Evolutionary conservation across 208 protist species (phyloP), one percentile per base, ranked within the genome.

Genomic region (Acanthamoeba triangularis): DNA sequence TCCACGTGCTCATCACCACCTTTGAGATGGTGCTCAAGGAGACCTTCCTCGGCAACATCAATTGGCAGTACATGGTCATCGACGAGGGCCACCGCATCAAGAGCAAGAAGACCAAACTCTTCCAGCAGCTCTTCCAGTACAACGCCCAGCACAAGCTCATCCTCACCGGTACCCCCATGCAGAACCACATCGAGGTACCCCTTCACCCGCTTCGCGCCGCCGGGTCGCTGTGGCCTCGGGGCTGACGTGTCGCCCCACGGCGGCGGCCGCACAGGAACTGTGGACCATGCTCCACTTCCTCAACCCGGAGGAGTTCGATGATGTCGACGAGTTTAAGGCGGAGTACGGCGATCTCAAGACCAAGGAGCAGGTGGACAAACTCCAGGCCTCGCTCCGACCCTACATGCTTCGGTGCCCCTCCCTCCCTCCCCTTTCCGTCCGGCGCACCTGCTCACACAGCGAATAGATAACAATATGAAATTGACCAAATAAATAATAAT

Each of bases 31-130:
- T 99, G 2, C 96, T 98, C 30, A 96, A 96, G 47, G 99, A 99
- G 87, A 65, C 28, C 11, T 93, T 96, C 14, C 97, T 98, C 35
- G 98, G 99, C 25, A 96, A 97, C 76, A 99, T 99, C 7, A 91
- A 97, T 35, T 99, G 98, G 99, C 97, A 98, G 49, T 98, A 98
- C 67, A 96, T 99, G 0, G 97, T 99, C 0, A 97, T 99, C 20
- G 99, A 99, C 96, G 99, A 99, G 96, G 99, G 98, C 7, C 99
- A 99, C 97, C 97, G 99, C 33, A 96, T 99, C n/a, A 98, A 98
- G 92, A 98, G 97, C 90, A 87, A 67, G 87, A 65, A 96, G n/a
- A 49, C 65, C 35, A 85, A 96, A 47, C 88, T 97, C 10, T 35
- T 87, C 37, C 37, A 84, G 25, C 61, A 85, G 67, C 76, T 97